Conservation (phyloP, 495 filamentous ascomycete genomes). For the Podospora comata region DNA sequence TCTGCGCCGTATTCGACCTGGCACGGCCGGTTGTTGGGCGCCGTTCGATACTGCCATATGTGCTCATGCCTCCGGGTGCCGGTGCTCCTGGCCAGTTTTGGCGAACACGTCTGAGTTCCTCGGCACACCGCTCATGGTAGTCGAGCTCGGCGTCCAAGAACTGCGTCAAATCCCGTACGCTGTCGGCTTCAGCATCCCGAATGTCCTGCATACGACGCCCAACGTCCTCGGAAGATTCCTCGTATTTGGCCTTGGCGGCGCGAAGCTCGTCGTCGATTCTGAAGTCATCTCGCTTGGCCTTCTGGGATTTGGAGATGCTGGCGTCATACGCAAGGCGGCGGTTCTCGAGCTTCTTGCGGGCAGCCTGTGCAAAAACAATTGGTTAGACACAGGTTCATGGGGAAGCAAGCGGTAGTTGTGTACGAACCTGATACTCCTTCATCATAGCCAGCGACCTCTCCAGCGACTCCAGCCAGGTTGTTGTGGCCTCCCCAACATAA, state of each 20-base stretch:
- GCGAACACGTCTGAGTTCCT: slow-evolving; percentile 56
- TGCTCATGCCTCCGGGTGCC: slow-evolving; percentile 8
- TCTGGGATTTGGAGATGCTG: slow-evolving; percentile 86
- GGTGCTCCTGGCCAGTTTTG: slow-evolving; percentile 43
- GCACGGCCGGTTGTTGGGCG: slow-evolving; percentile 35
- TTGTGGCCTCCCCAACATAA: slow-evolving; percentile 76
- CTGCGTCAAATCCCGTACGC: slow-evolving; percentile 69
- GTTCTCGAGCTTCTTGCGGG: slow-evolving; percentile 92
- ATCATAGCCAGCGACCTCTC: slow-evolving; percentile 89
- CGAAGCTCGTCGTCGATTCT: slow-evolving; percentile 90
- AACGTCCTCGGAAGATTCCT: slow-evolving; percentile 93
- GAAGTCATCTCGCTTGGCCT: slow-evolving; percentile 90
- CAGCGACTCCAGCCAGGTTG: slow-evolving; percentile 86
- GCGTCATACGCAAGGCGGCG: slow-evolving; percentile 90
- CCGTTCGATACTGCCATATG: slow-evolving; percentile 29
- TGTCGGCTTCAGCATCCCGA: slow-evolving; percentile 84
- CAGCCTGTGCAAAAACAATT: slow-evolving; percentile 47
- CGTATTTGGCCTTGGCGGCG: slow-evolving; percentile 90
- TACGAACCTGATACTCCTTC: slow-evolving; percentile 85
- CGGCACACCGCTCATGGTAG: slow-evolving; percentile 86
- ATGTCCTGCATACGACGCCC: slow-evolving; percentile 93
- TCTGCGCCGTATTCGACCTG: slow-evolving; percentile 48
- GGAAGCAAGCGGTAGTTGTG: too few species aligned
- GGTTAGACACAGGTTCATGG: slow-evolving; percentile 18
- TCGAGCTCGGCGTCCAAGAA: slow-evolving; percentile 89